Base-by-base conservation (phyloP, 2,329 filamentous ascomycete species). In the Alternaria gaisen region DNA sequence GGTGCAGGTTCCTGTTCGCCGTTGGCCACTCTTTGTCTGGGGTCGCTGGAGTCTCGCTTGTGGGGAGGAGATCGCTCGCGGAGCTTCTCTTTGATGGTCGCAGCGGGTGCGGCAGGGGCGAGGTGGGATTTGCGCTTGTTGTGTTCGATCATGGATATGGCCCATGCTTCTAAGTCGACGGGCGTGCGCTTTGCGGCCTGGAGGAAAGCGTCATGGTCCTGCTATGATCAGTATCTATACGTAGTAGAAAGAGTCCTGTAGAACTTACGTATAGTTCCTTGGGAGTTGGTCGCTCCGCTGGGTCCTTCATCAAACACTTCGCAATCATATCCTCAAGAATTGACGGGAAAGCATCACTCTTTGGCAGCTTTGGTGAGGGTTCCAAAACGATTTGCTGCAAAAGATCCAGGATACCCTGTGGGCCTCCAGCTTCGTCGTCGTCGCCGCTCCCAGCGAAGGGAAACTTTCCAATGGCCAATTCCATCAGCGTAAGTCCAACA, bases 371-470 rank as follows among this genome's bases (percentile, higher is more conserved):
- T 1, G 95, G 95, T 4, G 95, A 93, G 4, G 94, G 93, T 79
- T 99, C 95, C 76, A 98, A 91, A 24, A 99, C 95, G 77, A 99
- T 99, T 77, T 97, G 94, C 80, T 99, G 95, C 48, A 99, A 83
- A 60, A 99, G 86, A 80, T 99, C 95, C 57, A 99, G 85, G 71
- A 99, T 99, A 67, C 95, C 95, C 75, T 96, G 94, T 2, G 95
- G 95, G 1, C 88, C 88, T 30, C 86, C 86, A 53, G 86, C 85
- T 52, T 89, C 88, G 60, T 88, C 85, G 60, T 87, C 87, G 3
- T 91, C 93, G 53, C 90, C 90, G 66, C 94, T 91, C 58, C 96
- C 92, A 71, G 88, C 92, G 77, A 99, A 99, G 1, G 95, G 95
- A 74, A 99, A 99, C 74, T 96, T 94, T 67, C 95, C 95, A 75